These are phyloP conservation scores for Castanospermum australe DNA, from an alignment of 306 rosid species.

Conservation along the genomic window DNA sequence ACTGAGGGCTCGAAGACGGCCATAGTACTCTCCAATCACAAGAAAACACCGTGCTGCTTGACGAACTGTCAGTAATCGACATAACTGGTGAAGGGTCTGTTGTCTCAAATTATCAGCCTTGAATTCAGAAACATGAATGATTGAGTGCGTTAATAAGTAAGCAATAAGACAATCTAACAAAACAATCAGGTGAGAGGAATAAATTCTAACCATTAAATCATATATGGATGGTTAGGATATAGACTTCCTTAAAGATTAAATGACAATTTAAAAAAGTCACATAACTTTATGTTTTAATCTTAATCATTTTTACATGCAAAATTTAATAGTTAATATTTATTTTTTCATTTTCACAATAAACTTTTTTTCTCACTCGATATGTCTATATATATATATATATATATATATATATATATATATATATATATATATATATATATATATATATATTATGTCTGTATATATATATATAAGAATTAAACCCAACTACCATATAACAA, in stretches of 20 bases:
- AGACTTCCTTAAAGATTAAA: too few relatives aligned
- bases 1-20: slow-evolving; percentile 83
- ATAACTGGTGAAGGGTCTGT: slow-evolving; percentile 80
- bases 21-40: slow-evolving; percentile 82
- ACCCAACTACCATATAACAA: slow-evolving; percentile 35
- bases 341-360: too few relatives aligned
- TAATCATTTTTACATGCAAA: too few relatives aligned
- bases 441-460: too few relatives aligned
- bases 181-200: not conserved
- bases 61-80: slow-evolving; percentile 65
- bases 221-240: too few relatives aligned
- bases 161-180: not conserved
- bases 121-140: slow-evolving; percentile 15
- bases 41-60: slow-evolving; percentile 82
- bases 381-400: too few relatives aligned
- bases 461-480: slow-evolving; percentile 6
- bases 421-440: too few relatives aligned
- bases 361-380: too few relatives aligned
- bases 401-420: too few relatives aligned
- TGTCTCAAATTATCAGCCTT: slow-evolving; percentile 94
- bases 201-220: too few relatives aligned
- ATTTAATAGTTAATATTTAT: not conserved
- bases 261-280: too few relatives aligned
- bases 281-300: too few relatives aligned
- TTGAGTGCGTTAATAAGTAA: not conserved